A percentile compares a stretch with the other conserved stretches of the same genome.
Conservation (phyloP, 1,284 basidiomycete genomes). For the Schizopora paradoxa region DNA sequence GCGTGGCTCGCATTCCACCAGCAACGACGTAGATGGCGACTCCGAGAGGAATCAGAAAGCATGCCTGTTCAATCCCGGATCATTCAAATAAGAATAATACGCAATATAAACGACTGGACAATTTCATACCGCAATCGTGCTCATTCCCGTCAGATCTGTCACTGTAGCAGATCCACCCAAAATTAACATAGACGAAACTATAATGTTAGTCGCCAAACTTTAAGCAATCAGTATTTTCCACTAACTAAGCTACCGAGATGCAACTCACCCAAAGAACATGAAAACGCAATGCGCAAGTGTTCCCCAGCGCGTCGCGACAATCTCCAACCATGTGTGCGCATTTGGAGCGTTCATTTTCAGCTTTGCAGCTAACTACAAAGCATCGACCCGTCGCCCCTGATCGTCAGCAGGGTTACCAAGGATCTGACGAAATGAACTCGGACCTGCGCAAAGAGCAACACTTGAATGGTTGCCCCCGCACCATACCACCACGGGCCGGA, state of each 20-base stretch:
- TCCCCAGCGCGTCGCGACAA: conserved; percentile 56
- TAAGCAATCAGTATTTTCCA: too few relatives aligned
- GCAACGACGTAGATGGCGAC: conserved; percentile 54
- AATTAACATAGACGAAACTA: conserved; percentile 58
- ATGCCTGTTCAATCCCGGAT: conserved; percentile 37
- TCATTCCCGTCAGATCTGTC: conserved; percentile 49
- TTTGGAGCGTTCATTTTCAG: conserved; percentile 59
- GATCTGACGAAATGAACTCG: conserved; percentile 34
- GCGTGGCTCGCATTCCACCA: conserved; percentile 41
- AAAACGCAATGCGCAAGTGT: conserved; percentile 53
- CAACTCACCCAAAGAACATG: conserved; percentile 53
- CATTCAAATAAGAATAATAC: background rate
- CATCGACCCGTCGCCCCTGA: conserved; percentile 10
- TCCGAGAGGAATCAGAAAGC: conserved; percentile 57
- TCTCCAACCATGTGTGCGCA: conserved; percentile 60
- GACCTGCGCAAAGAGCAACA: conserved; percentile 47
- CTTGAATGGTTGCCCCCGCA: conserved; percentile 37
- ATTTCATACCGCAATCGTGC: conserved; percentile 46
- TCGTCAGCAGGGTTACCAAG: background rate
- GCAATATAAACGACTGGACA: conserved; percentile 32
- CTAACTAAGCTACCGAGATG: conserved; percentile 6
- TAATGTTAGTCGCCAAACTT: conserved; percentile 53
- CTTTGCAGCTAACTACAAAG: conserved; percentile 41
- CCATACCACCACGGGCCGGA: conserved; percentile 72
- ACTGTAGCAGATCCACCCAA: conserved; percentile 63